Percentiles rank a stretch among this genome's conserved stretches.
Evolutionary conservation across 2,329 filamentous ascomycete genomes (phyloP).

Genomic region (Alternaria atra): DNA sequence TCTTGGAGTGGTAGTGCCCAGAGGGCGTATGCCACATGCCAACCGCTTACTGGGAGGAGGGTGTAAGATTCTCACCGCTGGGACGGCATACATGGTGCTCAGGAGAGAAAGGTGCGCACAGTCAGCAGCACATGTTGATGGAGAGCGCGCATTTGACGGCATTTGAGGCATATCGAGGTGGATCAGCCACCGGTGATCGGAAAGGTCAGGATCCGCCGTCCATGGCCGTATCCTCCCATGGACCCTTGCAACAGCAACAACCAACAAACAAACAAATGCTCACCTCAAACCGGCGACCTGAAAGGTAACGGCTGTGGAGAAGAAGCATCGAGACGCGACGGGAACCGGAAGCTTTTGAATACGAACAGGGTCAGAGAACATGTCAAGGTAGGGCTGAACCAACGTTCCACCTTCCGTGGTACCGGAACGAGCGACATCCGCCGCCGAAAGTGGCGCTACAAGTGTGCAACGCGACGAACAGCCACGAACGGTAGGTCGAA

Average conservation of each 20-base stretch:
- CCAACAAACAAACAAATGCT: background rate
- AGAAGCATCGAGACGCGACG: background rate
- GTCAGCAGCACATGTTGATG: background rate
- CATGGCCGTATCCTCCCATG: background rate
- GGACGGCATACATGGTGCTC: background rate
- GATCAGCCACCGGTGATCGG: background rate
- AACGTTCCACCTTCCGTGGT: background rate
- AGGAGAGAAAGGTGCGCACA: background rate
- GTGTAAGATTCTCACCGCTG: background rate
- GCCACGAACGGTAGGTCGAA: constrained; percentile 5
- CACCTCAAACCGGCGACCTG: background rate
- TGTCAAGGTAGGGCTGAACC: constrained; percentile 16
- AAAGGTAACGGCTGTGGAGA: background rate
- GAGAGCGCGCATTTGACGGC: background rate
- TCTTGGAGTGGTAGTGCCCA: background rate
- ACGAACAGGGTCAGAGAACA: background rate
- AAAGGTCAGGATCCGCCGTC: background rate
- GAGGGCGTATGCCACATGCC: background rate
- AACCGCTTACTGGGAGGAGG: background rate
- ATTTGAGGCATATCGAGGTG: constrained; percentile 1
- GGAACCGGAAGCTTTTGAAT: constrained; percentile 11
- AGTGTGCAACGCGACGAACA: background rate
- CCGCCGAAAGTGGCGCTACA: constrained; percentile 4
- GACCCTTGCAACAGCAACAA: background rate
- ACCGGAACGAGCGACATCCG: constrained; percentile 17